Evolutionary conservation across 371 early-diverging fungal genomes (phyloP).

Genomic region (Rhizopus arrhizus): DNA sequence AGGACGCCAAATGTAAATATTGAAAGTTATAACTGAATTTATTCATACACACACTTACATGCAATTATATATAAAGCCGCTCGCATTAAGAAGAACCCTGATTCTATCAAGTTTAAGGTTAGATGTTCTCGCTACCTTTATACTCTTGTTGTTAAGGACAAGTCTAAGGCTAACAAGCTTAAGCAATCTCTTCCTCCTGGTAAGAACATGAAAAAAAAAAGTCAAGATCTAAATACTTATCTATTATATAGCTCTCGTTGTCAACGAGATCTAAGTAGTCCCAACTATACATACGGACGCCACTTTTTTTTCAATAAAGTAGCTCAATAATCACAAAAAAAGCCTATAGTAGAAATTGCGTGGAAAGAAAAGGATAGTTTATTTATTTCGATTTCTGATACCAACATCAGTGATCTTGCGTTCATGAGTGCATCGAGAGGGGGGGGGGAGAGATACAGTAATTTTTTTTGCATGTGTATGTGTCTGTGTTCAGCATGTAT

Average conservation of each 20-base stretch:
- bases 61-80: constrained; percentile 55
- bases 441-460: no score
- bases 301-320: background rate
- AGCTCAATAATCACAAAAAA: background rate
- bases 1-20: constrained; percentile 80
- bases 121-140: constrained; percentile 94
- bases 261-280: constrained; percentile 24
- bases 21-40: background rate
- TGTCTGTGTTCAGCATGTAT: no score
- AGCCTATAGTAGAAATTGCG: background rate
- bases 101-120: constrained; percentile 95
- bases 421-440: no score
- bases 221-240: background rate
- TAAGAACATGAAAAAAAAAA: constrained; percentile 29
- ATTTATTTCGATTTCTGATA: no score
- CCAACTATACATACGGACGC: no score
- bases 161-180: constrained; percentile 93
- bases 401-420: no score
- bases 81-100: constrained; percentile 93
- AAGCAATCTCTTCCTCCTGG: constrained; percentile 85
- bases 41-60: background rate
- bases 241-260: constrained; percentile 18
- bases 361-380: background rate
- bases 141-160: constrained; percentile 89
- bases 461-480: no score